These are phyloP conservation scores for Achlya hypogyna DNA, from an alignment of 352 stramenopile species.

Conservation along the genomic window DNA sequence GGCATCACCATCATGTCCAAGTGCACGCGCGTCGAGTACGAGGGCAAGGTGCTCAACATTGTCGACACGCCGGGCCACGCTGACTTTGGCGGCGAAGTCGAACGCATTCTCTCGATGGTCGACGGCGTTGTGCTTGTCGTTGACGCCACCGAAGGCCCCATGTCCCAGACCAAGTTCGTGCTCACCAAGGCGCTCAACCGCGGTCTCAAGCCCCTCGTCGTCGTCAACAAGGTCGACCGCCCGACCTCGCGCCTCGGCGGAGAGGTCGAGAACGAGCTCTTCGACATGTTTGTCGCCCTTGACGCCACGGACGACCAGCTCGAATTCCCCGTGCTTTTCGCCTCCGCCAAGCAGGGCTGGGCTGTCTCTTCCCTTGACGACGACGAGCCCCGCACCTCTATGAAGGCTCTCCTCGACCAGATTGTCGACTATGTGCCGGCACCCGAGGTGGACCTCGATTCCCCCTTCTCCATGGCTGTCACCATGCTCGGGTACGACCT, in stretches of 20 bases:
- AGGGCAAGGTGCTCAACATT: slow-evolving; percentile 92
- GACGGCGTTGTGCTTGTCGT: slow-evolving; percentile 97
- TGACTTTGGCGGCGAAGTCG: slow-evolving; percentile 98
- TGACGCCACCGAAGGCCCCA: slow-evolving; percentile 93
- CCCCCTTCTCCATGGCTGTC: slow-evolving; percentile 92
- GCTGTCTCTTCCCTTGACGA: slow-evolving; percentile 85
- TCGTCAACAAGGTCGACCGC: slow-evolving; percentile 98
- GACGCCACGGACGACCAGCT: slow-evolving; percentile 92
- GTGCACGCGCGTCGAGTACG: slow-evolving; percentile 93
- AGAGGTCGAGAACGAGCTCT: slow-evolving; percentile 95
- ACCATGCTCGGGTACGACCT: slow-evolving; percentile 87
- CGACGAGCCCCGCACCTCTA: slow-evolving; percentile 63
- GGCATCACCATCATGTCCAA: slow-evolving; percentile 99
- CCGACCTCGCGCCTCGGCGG: slow-evolving; percentile 83
- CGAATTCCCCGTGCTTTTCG: slow-evolving; percentile 95
- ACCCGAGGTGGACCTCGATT: slow-evolving; percentile 65
- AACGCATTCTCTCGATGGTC: slow-evolving; percentile 95
- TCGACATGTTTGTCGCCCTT: slow-evolving; percentile 95
- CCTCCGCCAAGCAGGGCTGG: slow-evolving; percentile 93
- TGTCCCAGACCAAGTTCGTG: slow-evolving; percentile 99
- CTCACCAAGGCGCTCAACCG: slow-evolving; percentile 92
- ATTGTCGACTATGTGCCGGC: slow-evolving; percentile 91
- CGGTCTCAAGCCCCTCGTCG: slow-evolving; percentile 91
- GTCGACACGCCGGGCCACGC: slow-evolving; percentile 97
- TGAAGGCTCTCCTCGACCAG: slow-evolving; percentile 95